Conservation (phyloP, 1,284 basidiomycete species). For the Irpex sp. region DNA sequence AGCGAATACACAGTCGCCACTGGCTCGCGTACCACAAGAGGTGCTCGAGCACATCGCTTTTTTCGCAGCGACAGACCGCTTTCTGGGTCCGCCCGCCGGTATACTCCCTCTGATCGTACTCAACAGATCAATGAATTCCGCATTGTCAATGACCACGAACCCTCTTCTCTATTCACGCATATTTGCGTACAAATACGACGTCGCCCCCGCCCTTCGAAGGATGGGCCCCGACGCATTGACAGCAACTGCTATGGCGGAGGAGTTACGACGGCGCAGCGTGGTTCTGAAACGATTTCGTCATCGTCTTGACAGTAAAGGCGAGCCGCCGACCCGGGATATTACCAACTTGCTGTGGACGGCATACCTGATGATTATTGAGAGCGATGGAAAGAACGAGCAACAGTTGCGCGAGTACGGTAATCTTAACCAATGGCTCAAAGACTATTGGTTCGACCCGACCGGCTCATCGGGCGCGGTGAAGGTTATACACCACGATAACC, state of each 20-base stretch:
- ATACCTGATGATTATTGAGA: constrained; percentile 56
- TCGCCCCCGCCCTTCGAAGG: constrained; percentile 23
- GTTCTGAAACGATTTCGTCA: constrained; percentile 50
- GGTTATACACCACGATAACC: constrained; percentile 22
- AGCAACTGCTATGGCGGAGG: constrained; percentile 28
- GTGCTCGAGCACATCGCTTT: constrained; percentile 39
- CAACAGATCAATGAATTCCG: constrained; percentile 31
- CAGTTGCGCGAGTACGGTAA: constrained; percentile 39
- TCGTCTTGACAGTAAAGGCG: constrained; percentile 29
- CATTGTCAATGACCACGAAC: constrained; percentile 30
- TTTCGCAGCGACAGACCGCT: constrained; percentile 29
- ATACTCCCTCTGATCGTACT: constrained; percentile 35
- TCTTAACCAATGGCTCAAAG: constrained; percentile 33
- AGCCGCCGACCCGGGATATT: constrained; percentile 16
- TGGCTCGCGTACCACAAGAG: constrained; percentile 33
- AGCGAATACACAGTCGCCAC: background rate
- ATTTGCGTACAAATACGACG: constrained; percentile 42
- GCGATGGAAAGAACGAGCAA: constrained; percentile 45
- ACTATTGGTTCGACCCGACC: constrained; percentile 33
- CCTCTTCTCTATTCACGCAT: constrained; percentile 44
- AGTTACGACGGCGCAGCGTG: constrained; percentile 47
- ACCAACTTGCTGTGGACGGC: constrained; percentile 42
- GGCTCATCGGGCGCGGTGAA: constrained; percentile 31
- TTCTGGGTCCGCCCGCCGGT: constrained; percentile 29
- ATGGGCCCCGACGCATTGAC: constrained; percentile 20